Base-by-base conservation (phyloP, 352 stramenopile species). In the Plasmopara muralis region DNA sequence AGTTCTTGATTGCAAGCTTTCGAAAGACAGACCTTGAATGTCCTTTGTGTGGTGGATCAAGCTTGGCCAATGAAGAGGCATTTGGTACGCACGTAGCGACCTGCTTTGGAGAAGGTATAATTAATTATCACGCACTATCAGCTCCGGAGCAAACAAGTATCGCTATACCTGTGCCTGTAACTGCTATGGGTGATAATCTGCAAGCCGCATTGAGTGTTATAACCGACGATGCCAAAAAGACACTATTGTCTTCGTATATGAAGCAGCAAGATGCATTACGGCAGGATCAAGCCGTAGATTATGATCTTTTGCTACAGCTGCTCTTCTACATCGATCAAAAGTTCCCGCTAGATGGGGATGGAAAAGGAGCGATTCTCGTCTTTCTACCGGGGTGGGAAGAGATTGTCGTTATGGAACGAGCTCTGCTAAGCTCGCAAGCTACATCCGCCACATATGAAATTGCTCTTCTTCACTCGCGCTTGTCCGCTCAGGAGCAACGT, bases 301-400 rank as follows among this genome's bases (percentile, higher is more conserved):
- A 25, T 25, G 20, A 25, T 25, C 20, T 25, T 25, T 25, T 25
- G 13, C 50, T 89, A 2, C 75, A 82, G 31, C 55, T 93, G 2
- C 64, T 93, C 3, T 72, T 71, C 35, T 50, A 85, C 38, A 58
- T 89, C 2, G 70, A 84, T 33, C 71, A 77, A 31, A 68, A 75
- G 0, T 81, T 89, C 51, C 74, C 77, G 14, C 55, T 82, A 4
- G 59, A 69, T 13, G 51, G 70, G 5, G 60, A 74, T 39, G 64
- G 62, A 2, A 85, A 86, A 46, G 81, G 78, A n/a, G 81, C 81
- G 0, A 75, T 93, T 38, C 62, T 93, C 15, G 77, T 93, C n/a
- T 93, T 93, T 43, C 35, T 93, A 40, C 79, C 82, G 20, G 82
- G 82, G 5, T 90, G 78, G 82, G 78, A 89, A 49, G 82, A 92